phyloP scores from a whole-genome alignment of 2,329 filamentous ascomycete genomes.

The Periconia sp. region DNA sequence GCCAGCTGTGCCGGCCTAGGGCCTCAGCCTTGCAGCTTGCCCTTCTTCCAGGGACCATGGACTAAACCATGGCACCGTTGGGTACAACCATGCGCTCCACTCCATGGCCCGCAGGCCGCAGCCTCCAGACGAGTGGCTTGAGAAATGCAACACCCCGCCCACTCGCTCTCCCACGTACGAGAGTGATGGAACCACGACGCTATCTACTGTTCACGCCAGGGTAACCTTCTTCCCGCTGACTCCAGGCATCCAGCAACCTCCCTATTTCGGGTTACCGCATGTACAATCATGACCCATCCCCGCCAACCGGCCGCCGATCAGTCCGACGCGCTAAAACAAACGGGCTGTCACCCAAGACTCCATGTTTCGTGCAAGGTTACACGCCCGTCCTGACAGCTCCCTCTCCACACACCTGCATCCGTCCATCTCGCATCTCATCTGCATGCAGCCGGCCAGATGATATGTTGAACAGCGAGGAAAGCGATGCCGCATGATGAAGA shows the following conservation, averaged over 20 bases:
- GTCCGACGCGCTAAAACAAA: slow-evolving; percentile 36
- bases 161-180: slow-evolving; percentile 6
- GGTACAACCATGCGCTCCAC: slow-evolving; percentile 23
- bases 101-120: slow-evolving; percentile 12
- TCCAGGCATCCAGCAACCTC: slow-evolving; percentile 18
- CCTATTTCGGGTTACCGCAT: too few relatives aligned
- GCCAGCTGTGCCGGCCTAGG: slow-evolving; percentile 19
- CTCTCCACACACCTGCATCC: too few relatives aligned
- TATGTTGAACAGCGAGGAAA: neutral
- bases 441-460: slow-evolving; percentile 5
- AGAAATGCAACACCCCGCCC: slow-evolving; percentile 36
- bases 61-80: slow-evolving; percentile 22
- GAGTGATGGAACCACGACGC: too few relatives aligned
- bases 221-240: too few relatives aligned
- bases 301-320: slow-evolving; percentile 27
- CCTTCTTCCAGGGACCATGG: too few relatives aligned
- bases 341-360: slow-evolving; percentile 39
- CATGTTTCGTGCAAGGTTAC: slow-evolving; percentile 34
- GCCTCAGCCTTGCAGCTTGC: slow-evolving; percentile 34
- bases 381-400: slow-evolving; percentile 3
- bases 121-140: slow-evolving; percentile 23
- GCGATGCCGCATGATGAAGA: too few relatives aligned
- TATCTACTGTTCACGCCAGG: too few relatives aligned
- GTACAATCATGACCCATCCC: too few relatives aligned
- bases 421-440: neutral